phyloP scores from a whole-genome alignment of 331 rosid species.

The Pyrus hybrid region DNA sequence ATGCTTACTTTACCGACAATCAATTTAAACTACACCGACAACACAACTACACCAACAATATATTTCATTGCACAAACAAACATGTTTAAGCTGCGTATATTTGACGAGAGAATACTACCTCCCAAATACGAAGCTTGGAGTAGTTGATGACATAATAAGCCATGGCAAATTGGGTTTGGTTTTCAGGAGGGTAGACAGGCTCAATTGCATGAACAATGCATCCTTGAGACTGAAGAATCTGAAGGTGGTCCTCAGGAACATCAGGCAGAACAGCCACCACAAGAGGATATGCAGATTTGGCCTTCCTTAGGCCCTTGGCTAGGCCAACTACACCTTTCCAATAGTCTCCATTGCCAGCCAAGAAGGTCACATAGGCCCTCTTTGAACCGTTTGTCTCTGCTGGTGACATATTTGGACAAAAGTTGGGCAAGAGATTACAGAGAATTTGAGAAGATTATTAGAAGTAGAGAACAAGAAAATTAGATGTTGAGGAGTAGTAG shows the following conservation, averaged over 20 bases:
- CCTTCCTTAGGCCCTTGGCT: constrained; percentile 31
- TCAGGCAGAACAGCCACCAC: constrained; percentile 36
- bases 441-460: background rate
- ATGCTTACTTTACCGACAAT: too few relatives aligned
- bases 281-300: constrained; percentile 23
- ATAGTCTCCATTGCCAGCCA: constrained; percentile 37
- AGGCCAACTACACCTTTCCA: constrained; percentile 32
- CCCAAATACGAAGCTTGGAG: constrained; percentile 48
- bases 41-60: too few relatives aligned
- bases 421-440: background rate
- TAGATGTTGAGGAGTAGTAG: background rate
- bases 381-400: background rate
- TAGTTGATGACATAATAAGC: constrained; percentile 44
- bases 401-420: background rate
- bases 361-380: constrained; percentile 34
- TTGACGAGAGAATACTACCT: constrained; percentile 8
- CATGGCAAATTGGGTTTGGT: constrained; percentile 32
- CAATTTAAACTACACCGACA: too few relatives aligned
- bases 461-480: background rate
- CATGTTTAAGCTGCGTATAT: too few relatives aligned
- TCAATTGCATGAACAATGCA: constrained; percentile 31
- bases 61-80: too few relatives aligned
- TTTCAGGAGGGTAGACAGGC: constrained; percentile 38
- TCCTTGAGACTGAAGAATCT: constrained; percentile 29
- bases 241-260: constrained; percentile 35